These are phyloP conservation scores for Moricandia arvensis DNA, from an alignment of 345 rosid genomes.

Conservation along the genomic window DNA sequence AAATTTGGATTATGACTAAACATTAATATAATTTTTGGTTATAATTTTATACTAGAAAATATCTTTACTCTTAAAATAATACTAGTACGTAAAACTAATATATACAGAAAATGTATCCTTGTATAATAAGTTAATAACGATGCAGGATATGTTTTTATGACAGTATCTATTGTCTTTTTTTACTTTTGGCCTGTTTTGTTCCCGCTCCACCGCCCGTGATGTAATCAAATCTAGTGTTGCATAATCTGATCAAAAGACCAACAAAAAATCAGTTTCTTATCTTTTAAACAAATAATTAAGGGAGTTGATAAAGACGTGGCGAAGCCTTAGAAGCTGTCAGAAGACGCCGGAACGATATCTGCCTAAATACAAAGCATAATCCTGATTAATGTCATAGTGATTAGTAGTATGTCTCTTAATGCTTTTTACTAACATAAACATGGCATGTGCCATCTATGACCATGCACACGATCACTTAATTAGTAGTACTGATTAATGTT, in stretches of 20 bases:
- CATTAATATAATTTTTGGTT: no score
- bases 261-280: background rate
- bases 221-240: slow-evolving; percentile 21
- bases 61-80: no score
- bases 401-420: slow-evolving; percentile 16
- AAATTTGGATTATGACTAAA: no score
- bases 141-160: no score
- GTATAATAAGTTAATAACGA: no score
- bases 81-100: no score
- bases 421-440: slow-evolving; percentile 18
- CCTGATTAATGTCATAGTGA: slow-evolving; percentile 20
- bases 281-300: background rate
- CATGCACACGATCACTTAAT: slow-evolving; percentile 27
- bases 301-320: slow-evolving; percentile 25
- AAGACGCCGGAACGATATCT: slow-evolving; percentile 26
- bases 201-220: background rate
- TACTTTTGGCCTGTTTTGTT: slow-evolving; percentile 11
- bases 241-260: background rate
- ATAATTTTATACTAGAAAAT: no score
- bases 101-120: no score
- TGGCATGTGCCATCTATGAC: slow-evolving; percentile 34
- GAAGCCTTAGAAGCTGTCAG: slow-evolving; percentile 18
- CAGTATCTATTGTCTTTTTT: background rate
- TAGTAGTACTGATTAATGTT: slow-evolving; percentile 9
- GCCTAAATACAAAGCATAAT: slow-evolving; percentile 35